Evolutionary conservation across 352 stramenopile genomes (phyloP), one percentile per base, ranked within the genome.

Genomic region (Pilasporangium apinafurcum): DNA sequence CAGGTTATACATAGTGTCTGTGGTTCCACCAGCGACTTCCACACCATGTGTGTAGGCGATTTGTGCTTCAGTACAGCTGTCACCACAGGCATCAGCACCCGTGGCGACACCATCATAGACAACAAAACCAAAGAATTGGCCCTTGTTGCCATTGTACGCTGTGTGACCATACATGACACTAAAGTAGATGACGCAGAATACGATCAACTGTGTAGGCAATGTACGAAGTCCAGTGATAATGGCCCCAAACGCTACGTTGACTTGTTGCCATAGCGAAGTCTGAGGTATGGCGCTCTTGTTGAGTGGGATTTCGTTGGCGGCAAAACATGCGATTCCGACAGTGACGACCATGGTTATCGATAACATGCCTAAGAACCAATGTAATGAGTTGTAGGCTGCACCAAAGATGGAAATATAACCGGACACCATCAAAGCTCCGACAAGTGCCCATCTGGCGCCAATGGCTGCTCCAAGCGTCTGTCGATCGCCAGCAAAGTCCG

Each of bases 61-160:
- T 42, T 83, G 70, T 10, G 45, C 43, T 3, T 52, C 13, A 0
- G 54, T 59, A 37, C 70, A 83, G 10, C 44, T 36, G 39, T 61
- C 30, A 30, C 45, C 59, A 27, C 69, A 83, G 5, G 13, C 54
- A 25, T 80, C 64, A 4, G 70, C 70, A 30, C 56, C 62, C 12
- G 56, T 50, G 7, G 66, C 37, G 0, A 27, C 32, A 8, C 70
- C 67, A n/a, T 44, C 38, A 33, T 70, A 75, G 16, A 83, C 70
- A 26, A 68, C 61, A 12, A 78, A 31, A 6, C 70, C 70, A 29
- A 80, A 83, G 49, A 80, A 83, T 42, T 78, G 64, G 3, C 70
- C 67, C 43, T 83, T 83, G 51, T 68, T 71, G 31, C 66, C 61
- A 45, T 76, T 78, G 58, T 83, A 83, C 12, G 69, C 57, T 12